Percentiles rank a stretch among this genome's conserved stretches.
These are phyloP conservation scores for Nigrospora osmanthi DNA, from an alignment of 2,329 filamentous ascomycete species.

Conservation along the genomic window DNA sequence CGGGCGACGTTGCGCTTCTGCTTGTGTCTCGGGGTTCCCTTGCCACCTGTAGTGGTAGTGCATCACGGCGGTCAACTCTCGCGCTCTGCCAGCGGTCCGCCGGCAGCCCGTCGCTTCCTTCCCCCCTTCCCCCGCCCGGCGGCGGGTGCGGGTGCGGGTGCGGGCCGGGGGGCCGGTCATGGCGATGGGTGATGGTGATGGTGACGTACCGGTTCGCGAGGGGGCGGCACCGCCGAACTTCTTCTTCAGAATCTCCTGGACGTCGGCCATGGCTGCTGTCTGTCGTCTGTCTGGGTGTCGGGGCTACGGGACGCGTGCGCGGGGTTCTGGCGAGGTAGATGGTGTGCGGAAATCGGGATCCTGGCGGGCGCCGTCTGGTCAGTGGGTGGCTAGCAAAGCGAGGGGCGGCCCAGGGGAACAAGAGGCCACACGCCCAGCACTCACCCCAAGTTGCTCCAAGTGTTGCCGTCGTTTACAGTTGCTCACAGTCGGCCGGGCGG, in stretches of 20 bases:
- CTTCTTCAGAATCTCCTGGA: constrained; percentile 33
- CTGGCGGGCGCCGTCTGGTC: not conserved
- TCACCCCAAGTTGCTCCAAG: constrained; percentile 10
- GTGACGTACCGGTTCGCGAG: constrained; percentile 22
- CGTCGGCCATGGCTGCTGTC: constrained; percentile 25
- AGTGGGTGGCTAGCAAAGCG: too few species aligned
- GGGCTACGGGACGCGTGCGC: constrained; percentile 1
- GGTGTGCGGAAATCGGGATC: not conserved
- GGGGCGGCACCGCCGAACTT: constrained; percentile 25
- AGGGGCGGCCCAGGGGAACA: not conserved
- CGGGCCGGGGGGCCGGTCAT: too few species aligned
- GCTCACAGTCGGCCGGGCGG: constrained; percentile 4
- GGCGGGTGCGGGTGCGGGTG: not conserved
- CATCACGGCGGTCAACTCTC: not conserved
- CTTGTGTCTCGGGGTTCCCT: constrained; percentile 96
- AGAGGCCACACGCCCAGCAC: constrained; percentile 2
- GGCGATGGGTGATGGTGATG: not conserved
- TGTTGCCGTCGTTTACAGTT: constrained; percentile 9
- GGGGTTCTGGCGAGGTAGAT: not conserved
- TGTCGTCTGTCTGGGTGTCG: not conserved
- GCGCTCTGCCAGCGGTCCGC: not conserved
- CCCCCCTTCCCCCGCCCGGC: too few species aligned
- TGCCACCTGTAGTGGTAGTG: constrained; percentile 54
- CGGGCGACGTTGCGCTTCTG: constrained; percentile 96
- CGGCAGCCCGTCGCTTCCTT: too few species aligned